Base-by-base conservation (phyloP, 1,284 basidiomycete genomes). In the Trametes hirsuta region DNA sequence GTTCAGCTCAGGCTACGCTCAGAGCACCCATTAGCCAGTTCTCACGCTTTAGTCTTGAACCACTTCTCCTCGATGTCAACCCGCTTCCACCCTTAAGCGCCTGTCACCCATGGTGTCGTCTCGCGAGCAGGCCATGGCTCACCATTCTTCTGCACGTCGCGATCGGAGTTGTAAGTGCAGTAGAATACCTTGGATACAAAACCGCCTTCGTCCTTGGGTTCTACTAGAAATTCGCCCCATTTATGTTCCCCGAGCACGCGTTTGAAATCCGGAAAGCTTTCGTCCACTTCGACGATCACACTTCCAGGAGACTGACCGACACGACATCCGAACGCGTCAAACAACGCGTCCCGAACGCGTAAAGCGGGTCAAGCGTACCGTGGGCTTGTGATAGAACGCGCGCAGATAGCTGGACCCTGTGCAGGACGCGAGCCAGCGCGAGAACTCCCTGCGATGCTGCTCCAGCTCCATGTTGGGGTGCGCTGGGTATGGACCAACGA, bases 301-400 rank as follows among this genome's bases (percentile, higher is more conserved):
- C 84, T 87, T 35, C 81, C 84, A 18, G 82, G 80, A 2, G 86
- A 79, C 87, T 90, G 62, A 44, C 35, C 5, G 15, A n/a, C n/a
- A 8, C 9, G 15, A 6, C 37, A n/a, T 30, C 30, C 24, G 12
- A 12, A 47, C 35, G 55, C 48, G 48, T 58, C 40, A 55, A 54
- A 47, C n/a, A 51, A 34, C 44, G 44, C 34, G 50, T 41, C 44
- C 15, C 37, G 46, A 1, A 1, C 18, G 21, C 10, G 22, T 35
- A 41, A 36, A 22, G 12, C 22, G 2, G 77, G 82, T 59, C 35
- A 6, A 25, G 58, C 63, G 2, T 65, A 88, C 88, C 46, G 75
- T 81, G 0, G 88, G 86, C 65, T 87, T 89, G 69, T 87, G 77
- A 63, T 82, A 84, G 34, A 91, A 75, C 4, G 82, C 81, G 52